Percentiles rank a stretch among this genome's conserved stretches.
Conservation (phyloP, 2,329 filamentous ascomycete species). For the Xylaria sp. region DNA sequence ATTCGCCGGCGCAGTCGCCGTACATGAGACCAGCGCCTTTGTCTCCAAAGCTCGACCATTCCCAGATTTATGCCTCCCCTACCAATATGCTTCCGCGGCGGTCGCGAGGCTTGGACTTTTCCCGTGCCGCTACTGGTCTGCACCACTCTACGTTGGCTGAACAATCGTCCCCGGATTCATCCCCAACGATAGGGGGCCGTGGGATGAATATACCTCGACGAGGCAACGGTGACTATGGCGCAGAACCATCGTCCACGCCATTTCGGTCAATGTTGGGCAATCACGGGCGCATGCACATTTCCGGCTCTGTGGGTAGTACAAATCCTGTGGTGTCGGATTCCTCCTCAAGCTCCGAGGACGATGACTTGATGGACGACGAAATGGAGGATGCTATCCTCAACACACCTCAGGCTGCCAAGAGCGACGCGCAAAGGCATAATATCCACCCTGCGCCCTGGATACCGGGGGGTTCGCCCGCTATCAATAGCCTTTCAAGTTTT, state of each 20-base stretch:
- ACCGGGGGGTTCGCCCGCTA: slow-evolving; percentile 73
- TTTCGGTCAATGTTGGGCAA: slow-evolving; percentile 77
- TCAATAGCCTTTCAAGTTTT: slow-evolving; percentile 84
- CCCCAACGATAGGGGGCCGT: slow-evolving; percentile 79
- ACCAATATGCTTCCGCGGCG: slow-evolving; percentile 88
- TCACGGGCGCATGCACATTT: slow-evolving; percentile 76
- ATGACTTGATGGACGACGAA: slow-evolving; percentile 76
- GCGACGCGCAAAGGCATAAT: slow-evolving; percentile 57
- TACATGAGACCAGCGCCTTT: slow-evolving; percentile 72
- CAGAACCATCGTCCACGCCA: slow-evolving; percentile 74
- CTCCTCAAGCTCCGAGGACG: slow-evolving; percentile 77
- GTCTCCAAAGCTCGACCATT: slow-evolving; percentile 86
- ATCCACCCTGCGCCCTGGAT: slow-evolving; percentile 66
- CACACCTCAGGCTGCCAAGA: slow-evolving; percentile 80
- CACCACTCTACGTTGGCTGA: slow-evolving; percentile 96
- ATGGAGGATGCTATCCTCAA: slow-evolving; percentile 83
- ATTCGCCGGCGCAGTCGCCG: slow-evolving; percentile 47
- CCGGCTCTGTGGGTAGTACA: slow-evolving; percentile 83
- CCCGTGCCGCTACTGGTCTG: slow-evolving; percentile 89
- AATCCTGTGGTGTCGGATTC: slow-evolving; percentile 80
- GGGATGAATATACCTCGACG: slow-evolving; percentile 71
- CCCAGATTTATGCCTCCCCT: slow-evolving; percentile 86
- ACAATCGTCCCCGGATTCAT: slow-evolving; percentile 87
- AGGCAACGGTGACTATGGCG: slow-evolving; percentile 59
- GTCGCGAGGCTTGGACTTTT: slow-evolving; percentile 92